These are phyloP conservation scores for Colletotrichum higginsianum DNA, from an alignment of 2,329 filamentous ascomycete genomes.

Conservation along the genomic window DNA sequence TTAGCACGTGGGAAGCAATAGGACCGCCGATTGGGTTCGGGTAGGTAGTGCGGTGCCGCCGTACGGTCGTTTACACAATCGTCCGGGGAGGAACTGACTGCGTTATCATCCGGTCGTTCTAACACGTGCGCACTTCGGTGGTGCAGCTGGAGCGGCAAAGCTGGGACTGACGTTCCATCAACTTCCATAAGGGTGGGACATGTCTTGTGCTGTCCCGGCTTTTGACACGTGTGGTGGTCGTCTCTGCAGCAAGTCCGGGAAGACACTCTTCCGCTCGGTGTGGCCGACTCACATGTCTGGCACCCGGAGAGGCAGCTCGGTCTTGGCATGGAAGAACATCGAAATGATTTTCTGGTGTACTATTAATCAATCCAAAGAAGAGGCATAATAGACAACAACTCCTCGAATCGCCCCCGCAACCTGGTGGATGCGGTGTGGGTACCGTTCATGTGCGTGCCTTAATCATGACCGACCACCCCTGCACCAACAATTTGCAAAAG, in stretches of 20 bases:
- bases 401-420: background rate
- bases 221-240: too few species aligned
- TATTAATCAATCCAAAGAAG: too few species aligned
- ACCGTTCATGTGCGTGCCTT: background rate
- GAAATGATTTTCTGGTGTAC: background rate
- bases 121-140: background rate
- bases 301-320: background rate
- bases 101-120: too few species aligned
- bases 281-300: background rate
- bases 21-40: background rate
- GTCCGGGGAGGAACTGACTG: too few species aligned
- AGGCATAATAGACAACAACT: background rate
- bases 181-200: too few species aligned
- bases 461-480: background rate
- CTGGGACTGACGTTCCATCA: too few species aligned
- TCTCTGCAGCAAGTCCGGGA: background rate
- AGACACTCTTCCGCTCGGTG: background rate
- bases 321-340: background rate
- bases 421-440: background rate
- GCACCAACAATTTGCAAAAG: background rate
- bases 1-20: background rate
- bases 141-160: background rate
- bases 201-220: background rate
- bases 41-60: too few species aligned
- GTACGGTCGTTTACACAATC: background rate